Conservation (phyloP, 2,329 filamentous ascomycete genomes). For the Fusarium nodosum region DNA sequence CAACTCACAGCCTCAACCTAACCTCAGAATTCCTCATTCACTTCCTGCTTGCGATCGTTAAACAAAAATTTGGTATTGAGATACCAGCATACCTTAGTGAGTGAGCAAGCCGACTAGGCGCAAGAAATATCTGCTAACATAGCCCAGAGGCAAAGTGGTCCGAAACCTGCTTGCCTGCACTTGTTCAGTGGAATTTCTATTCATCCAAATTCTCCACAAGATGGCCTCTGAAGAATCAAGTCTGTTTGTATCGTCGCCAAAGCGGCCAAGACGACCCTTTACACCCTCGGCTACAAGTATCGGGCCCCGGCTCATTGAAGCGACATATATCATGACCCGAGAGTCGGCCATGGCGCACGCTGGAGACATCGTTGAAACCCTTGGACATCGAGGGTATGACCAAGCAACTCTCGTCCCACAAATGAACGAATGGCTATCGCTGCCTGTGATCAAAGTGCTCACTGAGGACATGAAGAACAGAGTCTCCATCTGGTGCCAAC, state of each 20-base stretch:
- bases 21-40: neutral
- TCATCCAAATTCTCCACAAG: neutral
- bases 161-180: neutral
- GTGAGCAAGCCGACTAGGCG: neutral
- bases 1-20: neutral
- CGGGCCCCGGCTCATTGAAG: neutral
- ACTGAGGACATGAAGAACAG: slow-evolving; percentile 10
- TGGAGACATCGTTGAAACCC: neutral
- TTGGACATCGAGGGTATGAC: neutral
- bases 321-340: neutral
- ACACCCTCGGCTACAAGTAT: neutral
- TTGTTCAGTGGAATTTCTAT: neutral
- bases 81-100: neutral
- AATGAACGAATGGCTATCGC: neutral
- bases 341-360: slow-evolving; percentile 5
- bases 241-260: neutral
- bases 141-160: neutral
- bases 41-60: neutral
- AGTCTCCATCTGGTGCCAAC: neutral
- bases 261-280: neutral
- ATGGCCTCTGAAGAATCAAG: neutral
- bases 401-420: neutral
- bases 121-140: neutral
- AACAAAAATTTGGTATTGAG: neutral
- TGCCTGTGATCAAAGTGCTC: neutral